These are phyloP conservation scores for Fraxinus americana DNA, from an alignment of 257 asterid genomes.

Conservation along the genomic window DNA sequence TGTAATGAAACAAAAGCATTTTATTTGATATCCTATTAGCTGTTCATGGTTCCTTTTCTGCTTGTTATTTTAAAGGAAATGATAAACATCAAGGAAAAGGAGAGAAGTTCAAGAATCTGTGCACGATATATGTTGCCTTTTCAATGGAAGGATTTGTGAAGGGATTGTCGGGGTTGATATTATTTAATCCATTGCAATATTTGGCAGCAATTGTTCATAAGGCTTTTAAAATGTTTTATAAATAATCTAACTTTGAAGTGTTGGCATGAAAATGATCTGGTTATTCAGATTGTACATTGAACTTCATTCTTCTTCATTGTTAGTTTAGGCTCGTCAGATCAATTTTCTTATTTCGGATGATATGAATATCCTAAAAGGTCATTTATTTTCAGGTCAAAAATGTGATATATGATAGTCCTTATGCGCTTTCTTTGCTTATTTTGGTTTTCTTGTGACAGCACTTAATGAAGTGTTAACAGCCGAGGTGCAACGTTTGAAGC, in stretches of 20 bases:
- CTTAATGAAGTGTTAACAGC: constrained; percentile 63
- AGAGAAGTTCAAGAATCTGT: background rate
- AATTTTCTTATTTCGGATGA: background rate
- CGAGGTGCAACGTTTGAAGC: constrained; percentile 70
- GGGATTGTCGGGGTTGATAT: background rate
- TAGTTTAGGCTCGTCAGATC: background rate
- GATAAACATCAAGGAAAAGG: background rate
- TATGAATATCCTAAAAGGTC: no score
- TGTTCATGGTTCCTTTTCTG: background rate
- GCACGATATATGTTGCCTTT: background rate
- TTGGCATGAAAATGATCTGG: background rate
- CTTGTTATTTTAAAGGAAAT: background rate
- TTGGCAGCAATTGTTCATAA: background rate
- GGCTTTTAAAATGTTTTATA: background rate
- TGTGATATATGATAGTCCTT: background rate
- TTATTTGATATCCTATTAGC: background rate
- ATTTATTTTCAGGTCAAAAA: background rate
- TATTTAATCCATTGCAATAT: background rate
- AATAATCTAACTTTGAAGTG: background rate
- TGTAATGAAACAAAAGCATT: background rate
- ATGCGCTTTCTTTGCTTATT: background rate
- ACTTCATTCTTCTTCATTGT: background rate
- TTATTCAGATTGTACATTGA: background rate
- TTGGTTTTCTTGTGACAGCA: constrained; percentile 46
- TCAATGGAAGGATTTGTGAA: background rate